Percentiles rank a stretch among this genome's conserved stretches.
Conservation (phyloP, 139 green algal genomes). For the Eudorina sp. region DNA sequence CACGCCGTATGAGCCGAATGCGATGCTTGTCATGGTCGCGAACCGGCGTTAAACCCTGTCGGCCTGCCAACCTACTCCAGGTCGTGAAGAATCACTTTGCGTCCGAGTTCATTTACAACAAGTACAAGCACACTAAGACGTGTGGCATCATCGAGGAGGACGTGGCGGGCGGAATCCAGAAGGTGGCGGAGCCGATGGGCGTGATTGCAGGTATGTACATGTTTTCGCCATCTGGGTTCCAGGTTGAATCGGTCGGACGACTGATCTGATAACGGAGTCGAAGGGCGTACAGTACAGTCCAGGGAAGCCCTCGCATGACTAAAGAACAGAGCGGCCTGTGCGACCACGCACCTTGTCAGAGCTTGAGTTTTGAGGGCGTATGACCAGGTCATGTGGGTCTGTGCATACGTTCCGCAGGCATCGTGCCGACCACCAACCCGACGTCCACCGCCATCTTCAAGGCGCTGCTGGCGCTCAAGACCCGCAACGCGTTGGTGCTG, state of each 20-base stretch:
- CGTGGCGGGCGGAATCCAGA: constrained; percentile 57
- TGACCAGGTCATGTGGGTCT: too few species aligned
- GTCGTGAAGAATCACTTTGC: constrained; percentile 85
- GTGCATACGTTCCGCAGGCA: constrained; percentile 49
- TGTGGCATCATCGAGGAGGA: constrained; percentile 78
- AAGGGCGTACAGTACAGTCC: too few species aligned
- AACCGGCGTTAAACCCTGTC: background rate
- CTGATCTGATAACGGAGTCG: too few species aligned
- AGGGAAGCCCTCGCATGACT: too few species aligned
- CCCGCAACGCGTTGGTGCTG: constrained; percentile 78
- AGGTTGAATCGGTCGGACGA: too few species aligned
- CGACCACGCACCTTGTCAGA: too few species aligned
- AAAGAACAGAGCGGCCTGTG: too few species aligned
- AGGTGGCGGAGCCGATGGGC: constrained; percentile 74
- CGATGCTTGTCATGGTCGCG: background rate
- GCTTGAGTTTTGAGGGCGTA: too few species aligned
- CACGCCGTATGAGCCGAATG: too few species aligned
- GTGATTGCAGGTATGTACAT: constrained; percentile 61
- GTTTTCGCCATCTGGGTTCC: too few species aligned
- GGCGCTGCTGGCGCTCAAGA: constrained; percentile 77
- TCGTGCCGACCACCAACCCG: constrained; percentile 82
- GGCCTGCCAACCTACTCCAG: constrained; percentile 44
- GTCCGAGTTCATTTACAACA: constrained; percentile 84
- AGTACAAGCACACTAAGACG: constrained; percentile 84
- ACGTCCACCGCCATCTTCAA: constrained; percentile 84